These are phyloP conservation scores for Cryphonectria carpinicola DNA, from an alignment of 2,329 filamentous ascomycete species.

Conservation along the genomic window DNA sequence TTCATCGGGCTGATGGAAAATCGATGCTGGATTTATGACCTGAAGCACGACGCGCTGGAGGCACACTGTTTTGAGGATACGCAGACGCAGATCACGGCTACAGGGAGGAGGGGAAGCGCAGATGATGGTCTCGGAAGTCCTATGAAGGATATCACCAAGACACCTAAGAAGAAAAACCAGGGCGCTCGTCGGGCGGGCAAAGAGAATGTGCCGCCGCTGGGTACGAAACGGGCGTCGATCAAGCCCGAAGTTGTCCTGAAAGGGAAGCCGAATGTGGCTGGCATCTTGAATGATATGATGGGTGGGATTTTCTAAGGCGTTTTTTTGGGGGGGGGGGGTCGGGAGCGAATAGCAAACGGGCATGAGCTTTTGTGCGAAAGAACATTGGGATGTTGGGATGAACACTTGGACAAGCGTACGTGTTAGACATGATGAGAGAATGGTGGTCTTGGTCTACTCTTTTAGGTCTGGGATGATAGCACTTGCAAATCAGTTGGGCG, in stretches of 20 bases:
- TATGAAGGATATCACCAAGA: conserved; percentile 25
- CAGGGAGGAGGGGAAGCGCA: conserved; percentile 30
- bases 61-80: conserved; percentile 69
- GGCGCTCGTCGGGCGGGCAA: conserved; percentile 12
- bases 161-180: conserved; percentile 30
- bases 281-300: conserved; percentile 76
- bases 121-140: conserved; percentile 21
- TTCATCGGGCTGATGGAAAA: conserved; percentile 80
- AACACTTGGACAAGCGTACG: conserved; percentile 7
- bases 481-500: background rate
- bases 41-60: conserved; percentile 66
- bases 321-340: too few species aligned
- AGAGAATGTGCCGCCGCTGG: conserved; percentile 4
- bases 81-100: conserved; percentile 51
- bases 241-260: conserved; percentile 66
- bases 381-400: background rate
- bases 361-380: background rate
- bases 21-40: conserved; percentile 77
- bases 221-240: conserved; percentile 59
- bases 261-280: conserved; percentile 69
- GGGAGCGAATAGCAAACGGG: background rate
- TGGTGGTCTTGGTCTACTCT: conserved; percentile 20
- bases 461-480: conserved; percentile 18
- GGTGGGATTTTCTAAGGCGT: conserved; percentile 34
- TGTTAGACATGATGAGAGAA: background rate